phyloP scores from a whole-genome alignment of 345 rosid species.

The Eucalyptus cloeziana region DNA sequence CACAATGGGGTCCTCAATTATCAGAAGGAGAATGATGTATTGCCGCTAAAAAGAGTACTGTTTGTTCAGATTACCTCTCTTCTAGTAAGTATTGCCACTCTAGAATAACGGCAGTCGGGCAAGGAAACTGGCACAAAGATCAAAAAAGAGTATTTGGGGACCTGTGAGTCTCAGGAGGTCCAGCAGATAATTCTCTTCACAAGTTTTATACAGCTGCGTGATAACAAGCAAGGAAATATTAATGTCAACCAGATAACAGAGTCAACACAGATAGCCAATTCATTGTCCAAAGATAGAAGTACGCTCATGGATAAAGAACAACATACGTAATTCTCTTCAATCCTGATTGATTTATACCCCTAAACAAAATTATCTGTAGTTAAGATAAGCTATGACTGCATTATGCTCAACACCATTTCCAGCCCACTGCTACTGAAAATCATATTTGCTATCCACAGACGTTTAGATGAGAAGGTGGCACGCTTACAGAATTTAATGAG shows the following conservation, averaged over 20 bases:
- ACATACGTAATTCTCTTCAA: background rate
- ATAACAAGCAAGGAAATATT: background rate
- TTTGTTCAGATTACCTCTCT: background rate
- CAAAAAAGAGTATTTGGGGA: constrained; percentile 89
- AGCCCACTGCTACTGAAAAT: background rate
- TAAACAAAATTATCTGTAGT: background rate
- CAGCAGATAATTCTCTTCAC: constrained; percentile 75
- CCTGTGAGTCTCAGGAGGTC: constrained; percentile 86
- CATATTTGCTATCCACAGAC: background rate
- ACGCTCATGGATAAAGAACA: background rate
- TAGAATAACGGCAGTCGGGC: constrained; percentile 73
- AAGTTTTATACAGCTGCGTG: constrained; percentile 80
- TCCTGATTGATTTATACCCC: background rate
- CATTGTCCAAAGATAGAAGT: background rate
- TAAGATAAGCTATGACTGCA: background rate
- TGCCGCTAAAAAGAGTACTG: background rate
- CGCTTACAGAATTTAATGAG: background rate
- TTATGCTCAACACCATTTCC: background rate
- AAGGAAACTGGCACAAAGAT: constrained; percentile 88
- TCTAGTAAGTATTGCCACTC: background rate
- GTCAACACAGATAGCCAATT: background rate
- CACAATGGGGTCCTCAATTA: background rate
- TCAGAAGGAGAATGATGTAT: background rate
- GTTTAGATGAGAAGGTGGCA: background rate
- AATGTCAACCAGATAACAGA: background rate